Base-by-base conservation (phyloP, 2,329 filamentous ascomycete species). In the Herpotrichia juniperi region DNA sequence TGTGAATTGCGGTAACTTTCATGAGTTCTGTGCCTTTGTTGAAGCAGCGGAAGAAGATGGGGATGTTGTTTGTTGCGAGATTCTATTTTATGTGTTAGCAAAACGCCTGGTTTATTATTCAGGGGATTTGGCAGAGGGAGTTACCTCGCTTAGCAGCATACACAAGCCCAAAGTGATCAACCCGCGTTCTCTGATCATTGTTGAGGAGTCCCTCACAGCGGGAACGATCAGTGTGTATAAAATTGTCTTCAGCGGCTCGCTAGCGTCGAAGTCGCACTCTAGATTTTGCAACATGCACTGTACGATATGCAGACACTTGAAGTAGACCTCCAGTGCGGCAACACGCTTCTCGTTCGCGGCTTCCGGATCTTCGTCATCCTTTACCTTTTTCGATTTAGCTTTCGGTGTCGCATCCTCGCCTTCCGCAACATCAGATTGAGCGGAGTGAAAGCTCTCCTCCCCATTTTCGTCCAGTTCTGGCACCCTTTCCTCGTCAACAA, bases 261-360 rank as follows among this genome's bases (percentile, higher is more conserved):
- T 96, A 61, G 93, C 85, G 74, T 97, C 92, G 31, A 97, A 80
- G 66, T 90, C 90, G 54, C 91, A 91, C 47, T 90, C 83, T 9
- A 99, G 91, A 67, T 97, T 96, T 69, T 96, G 87, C 46, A 99
- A 83, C 90, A 97, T 96, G 79, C 92, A 97, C 74, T 97, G 91
- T 22, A 96, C 93, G 61, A 99, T 97, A 69, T 97, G 90, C 56
- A 99, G 82, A 73, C 94, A 97, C 77, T 97, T 97, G 85, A 97
- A 93, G 79, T 97, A 97, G 72, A 97, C 89, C 79, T 97, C 87
- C 68, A 97, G 94, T 75, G 97, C 92, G 59, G 86, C 87, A 60
- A 97, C 86, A 1, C 90, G 91, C 76, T 93, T 96, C 42, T 81
- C 80, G 59, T 85, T 83, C 46, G 85, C 82, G 43, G 61, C 85